A percentile compares a stretch with the other conserved stretches of the same genome.
Conservation (phyloP, 1,284 basidiomycete species). For the Pulchroboletus neoregius region DNA sequence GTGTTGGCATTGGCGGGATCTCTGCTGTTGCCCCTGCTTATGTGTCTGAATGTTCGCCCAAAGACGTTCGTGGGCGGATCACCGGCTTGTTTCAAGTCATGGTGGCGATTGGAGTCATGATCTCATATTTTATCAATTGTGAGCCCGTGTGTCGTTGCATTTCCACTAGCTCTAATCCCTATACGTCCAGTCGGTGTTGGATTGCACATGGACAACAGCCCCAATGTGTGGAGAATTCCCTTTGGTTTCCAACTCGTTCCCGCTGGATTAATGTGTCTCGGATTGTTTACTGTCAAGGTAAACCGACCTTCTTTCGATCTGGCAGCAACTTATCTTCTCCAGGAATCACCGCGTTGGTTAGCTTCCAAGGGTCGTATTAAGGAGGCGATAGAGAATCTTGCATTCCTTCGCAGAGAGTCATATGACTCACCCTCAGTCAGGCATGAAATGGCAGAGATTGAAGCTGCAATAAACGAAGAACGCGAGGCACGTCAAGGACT, state of each 20-base stretch:
- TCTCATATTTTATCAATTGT: constrained; percentile 78
- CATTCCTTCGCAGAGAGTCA: constrained; percentile 53
- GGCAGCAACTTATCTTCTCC: constrained; percentile 27
- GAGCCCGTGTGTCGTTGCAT: constrained; percentile 22
- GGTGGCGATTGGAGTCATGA: constrained; percentile 72
- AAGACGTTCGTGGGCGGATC: constrained; percentile 65
- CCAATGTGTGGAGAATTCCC: constrained; percentile 66
- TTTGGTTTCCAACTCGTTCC: constrained; percentile 77
- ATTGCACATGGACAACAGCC: constrained; percentile 46
- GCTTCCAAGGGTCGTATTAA: constrained; percentile 50
- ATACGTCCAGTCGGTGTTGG: constrained; percentile 52
- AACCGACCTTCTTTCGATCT: constrained; percentile 23
- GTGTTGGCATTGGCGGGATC: constrained; percentile 56
- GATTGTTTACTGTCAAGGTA: constrained; percentile 66
- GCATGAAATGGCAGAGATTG: constrained; percentile 56
- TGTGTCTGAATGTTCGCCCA: constrained; percentile 77
- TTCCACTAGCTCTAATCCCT: not conserved
- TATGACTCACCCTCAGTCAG: constrained; percentile 48
- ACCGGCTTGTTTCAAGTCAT: constrained; percentile 81
- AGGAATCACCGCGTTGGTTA: constrained; percentile 67
- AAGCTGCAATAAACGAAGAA: constrained; percentile 65
- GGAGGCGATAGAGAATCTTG: constrained; percentile 50
- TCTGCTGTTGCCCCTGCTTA: constrained; percentile 69
- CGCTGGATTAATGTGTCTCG: constrained; percentile 71
- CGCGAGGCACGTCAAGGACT: constrained; percentile 51